Evolutionary conservation across 2,329 filamentous ascomycete species (phyloP), one percentile per base, ranked within the genome.

Genomic region (Fusarium floridanum): DNA sequence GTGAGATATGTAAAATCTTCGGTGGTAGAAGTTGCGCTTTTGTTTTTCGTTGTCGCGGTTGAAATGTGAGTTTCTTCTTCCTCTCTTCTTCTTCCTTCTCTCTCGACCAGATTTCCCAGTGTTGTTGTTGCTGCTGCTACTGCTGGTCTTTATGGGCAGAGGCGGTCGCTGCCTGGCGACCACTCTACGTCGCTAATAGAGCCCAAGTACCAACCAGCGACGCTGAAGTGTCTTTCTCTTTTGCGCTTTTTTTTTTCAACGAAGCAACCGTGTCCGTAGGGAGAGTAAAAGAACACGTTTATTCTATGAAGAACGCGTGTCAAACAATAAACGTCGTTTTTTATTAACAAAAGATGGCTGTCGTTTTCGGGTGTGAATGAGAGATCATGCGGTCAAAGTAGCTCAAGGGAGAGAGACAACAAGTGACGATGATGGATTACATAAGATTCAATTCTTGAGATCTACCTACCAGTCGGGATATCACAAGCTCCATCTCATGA

Each of bases 111-210:
- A 7, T 29, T 55, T n/a, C 20, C 53, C 57, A 27, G 59, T 70
- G 61, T 66, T 63, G 71, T 74, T 34, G 64, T 68, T 64, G 55
- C 2, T 43, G 11, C 32, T 32, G 3, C 9, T n/a, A 4, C 24
- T 24, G 48, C 62, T 64, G 36, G 59, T 60, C 70, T 61, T 69
- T 66, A 61, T 57, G 39, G 62, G 50, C 57, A 64, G 70, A 75
- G 64, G 70, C 69, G 64, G 68, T 76, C 73, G 73, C 73, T 76
- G 73, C 73, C 73, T 76, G 73, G 73, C 73, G 73, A 76, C 73
- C 69, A 75, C 72, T 75, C 62, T 64, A 50, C 32, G 61, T 74
- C 50, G 62, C 66, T 64, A 68, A 63, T 61, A 64, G 32, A 61
- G 67, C 32, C 50, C 37, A 27, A 59, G 48, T 59, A 68, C 72